Conservation (phyloP, 164 flowering plant genomes). For the Stephania japonica region DNA sequence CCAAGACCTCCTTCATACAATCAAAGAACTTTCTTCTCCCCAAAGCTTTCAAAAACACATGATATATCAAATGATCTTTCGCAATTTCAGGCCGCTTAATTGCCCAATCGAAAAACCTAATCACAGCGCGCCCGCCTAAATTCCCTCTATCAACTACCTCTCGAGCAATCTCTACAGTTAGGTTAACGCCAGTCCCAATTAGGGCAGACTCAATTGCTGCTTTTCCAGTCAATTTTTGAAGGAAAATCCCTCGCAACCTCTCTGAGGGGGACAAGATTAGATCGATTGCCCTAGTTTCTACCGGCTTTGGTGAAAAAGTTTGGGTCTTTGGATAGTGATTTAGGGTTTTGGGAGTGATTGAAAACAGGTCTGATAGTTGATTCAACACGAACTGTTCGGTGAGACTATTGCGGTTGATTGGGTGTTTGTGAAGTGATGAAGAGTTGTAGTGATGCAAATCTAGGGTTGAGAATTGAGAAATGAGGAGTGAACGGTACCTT, state of each 20-base stretch:
- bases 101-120: constrained; percentile 78
- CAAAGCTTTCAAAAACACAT: constrained; percentile 53
- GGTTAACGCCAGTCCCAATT: constrained; percentile 27
- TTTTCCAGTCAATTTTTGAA: constrained; percentile 65
- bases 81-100: constrained; percentile 35
- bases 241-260: constrained; percentile 75
- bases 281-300: constrained; percentile 29
- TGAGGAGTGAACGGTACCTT: constrained; percentile 23
- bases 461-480: constrained; percentile 24
- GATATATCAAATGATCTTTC: constrained; percentile 28
- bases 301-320: constrained; percentile 5
- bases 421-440: neutral
- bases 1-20: constrained; percentile 37
- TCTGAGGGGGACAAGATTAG: constrained; percentile 61
- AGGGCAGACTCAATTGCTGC: constrained; percentile 55
- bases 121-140: constrained; percentile 68
- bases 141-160: constrained; percentile 63
- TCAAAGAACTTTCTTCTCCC: constrained; percentile 67
- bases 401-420: constrained; percentile 4
- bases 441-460: neutral
- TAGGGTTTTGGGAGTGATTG: constrained; percentile 20
- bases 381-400: constrained; percentile 37
- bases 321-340: constrained; percentile 8
- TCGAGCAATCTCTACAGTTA: constrained; percentile 43
- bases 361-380: constrained; percentile 50